Conservation (phyloP, 2,329 filamentous ascomycete species). For the Albophoma yamanashiensis region DNA sequence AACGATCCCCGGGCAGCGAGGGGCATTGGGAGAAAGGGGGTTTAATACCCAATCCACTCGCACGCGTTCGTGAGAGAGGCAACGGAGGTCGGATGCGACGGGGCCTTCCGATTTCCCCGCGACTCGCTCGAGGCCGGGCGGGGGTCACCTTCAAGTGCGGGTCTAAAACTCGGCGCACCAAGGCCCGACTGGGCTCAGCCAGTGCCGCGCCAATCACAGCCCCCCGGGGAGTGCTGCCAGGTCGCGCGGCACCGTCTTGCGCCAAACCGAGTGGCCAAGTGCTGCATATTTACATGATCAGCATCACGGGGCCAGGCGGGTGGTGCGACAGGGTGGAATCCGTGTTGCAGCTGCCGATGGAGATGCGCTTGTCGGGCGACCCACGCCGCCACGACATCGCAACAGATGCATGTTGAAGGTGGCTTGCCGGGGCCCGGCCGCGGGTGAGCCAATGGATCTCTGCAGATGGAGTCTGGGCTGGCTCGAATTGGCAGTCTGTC, state of each 20-base stretch:
- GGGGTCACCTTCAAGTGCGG: neutral
- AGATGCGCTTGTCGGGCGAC: neutral
- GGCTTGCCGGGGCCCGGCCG: neutral
- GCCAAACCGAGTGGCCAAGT: neutral
- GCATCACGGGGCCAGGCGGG: neutral
- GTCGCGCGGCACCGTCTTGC: neutral
- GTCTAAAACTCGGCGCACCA: neutral
- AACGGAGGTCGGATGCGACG: neutral
- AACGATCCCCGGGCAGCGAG: neutral
- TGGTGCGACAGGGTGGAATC: neutral
- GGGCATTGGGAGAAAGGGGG: neutral
- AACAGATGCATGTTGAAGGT: neutral
- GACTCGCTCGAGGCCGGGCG: neutral
- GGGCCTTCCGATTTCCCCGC: neutral
- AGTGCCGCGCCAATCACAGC: slow-evolving; percentile 5
- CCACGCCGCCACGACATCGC: neutral
- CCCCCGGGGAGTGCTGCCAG: neutral
- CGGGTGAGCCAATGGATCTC: neutral
- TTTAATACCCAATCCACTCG: neutral
- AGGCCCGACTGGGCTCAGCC: neutral
- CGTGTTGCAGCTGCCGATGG: neutral
- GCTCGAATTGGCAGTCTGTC: neutral
- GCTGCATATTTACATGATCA: neutral
- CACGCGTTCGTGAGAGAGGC: neutral
- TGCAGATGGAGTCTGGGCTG: neutral